Evolutionary conservation across 2,329 filamentous ascomycete species (phyloP).

Genomic region (Aspergillus niger): DNA sequence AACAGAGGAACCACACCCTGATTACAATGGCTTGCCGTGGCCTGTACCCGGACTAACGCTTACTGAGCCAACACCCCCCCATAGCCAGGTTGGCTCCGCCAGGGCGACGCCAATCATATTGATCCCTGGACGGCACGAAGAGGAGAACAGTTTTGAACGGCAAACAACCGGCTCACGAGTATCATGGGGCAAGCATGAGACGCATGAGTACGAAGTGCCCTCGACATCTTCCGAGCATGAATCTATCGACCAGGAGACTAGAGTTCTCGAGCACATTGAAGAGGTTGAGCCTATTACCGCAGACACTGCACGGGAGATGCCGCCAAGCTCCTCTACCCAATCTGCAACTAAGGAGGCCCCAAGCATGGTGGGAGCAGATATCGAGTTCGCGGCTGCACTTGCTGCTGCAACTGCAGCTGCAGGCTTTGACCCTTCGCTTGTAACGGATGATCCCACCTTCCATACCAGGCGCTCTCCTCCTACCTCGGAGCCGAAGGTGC

Average conservation of each 20-base stretch:
- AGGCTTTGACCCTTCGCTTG: slow-evolving; percentile 70
- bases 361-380: slow-evolving; percentile 55
- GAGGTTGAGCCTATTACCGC: not conserved
- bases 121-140: slow-evolving; percentile 45
- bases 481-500: slow-evolving; percentile 57
- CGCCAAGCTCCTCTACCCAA: slow-evolving; percentile 16
- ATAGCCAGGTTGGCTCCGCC: slow-evolving; percentile 47
- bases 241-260: slow-evolving; percentile 28
- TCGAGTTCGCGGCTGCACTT: slow-evolving; percentile 69
- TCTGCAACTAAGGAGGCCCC: slow-evolving; percentile 10
- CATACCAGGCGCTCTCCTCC: slow-evolving; percentile 66
- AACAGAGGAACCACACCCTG: slow-evolving; percentile 23
- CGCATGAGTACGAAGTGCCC: slow-evolving; percentile 64
- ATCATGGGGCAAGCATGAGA: slow-evolving; percentile 66
- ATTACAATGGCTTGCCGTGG: slow-evolving; percentile 38
- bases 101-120: slow-evolving; percentile 33
- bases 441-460: slow-evolving; percentile 67
- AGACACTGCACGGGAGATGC: not conserved
- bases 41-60: slow-evolving; percentile 57
- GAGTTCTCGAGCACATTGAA: not conserved
- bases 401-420: slow-evolving; percentile 69
- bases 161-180: slow-evolving; percentile 57
- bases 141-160: slow-evolving; percentile 48
- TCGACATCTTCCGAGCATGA: slow-evolving; percentile 52
- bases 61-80: slow-evolving; percentile 60